Evolutionary conservation across 768 basidiomycete species (phyloP).

Genomic region (Leccinellum albellum): DNA sequence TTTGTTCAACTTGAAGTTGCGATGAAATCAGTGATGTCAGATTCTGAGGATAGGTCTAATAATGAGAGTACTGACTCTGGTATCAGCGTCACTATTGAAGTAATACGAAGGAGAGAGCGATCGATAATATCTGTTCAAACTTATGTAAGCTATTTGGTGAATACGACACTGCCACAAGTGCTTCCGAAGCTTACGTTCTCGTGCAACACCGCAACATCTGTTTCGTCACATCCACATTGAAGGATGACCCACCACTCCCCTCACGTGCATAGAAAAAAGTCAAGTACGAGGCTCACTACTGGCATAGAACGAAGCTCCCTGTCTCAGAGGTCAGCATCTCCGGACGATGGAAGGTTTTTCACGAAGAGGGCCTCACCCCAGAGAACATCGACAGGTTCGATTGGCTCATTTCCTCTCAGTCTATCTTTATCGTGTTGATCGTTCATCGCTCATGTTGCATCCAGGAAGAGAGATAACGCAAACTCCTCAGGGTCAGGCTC

Average conservation of each 20-base stretch:
- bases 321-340: conserved; percentile 94
- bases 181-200: no score
- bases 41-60: no score
- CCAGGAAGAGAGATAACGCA: conserved; percentile 95
- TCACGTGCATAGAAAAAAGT: conserved; percentile 84
- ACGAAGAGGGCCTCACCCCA: conserved; percentile 84
- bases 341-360: conserved; percentile 82
- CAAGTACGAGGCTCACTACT: conserved; percentile 96
- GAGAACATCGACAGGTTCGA: conserved; percentile 82
- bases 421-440: neutral
- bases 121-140: no score
- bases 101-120: no score
- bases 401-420: conserved; percentile 31
- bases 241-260: conserved; percentile 44
- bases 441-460: neutral
- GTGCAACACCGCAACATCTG: no score
- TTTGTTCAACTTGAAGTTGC: no score
- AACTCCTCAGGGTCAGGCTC: conserved; percentile 87
- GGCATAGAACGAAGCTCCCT: conserved; percentile 92
- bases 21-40: no score
- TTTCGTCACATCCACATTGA: no score
- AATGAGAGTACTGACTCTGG: no score
- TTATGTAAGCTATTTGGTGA: no score
- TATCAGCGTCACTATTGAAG: no score
- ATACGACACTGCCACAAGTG: no score